Base-by-base conservation (phyloP, 495 filamentous ascomycete genomes). In the Parmelia sp. region DNA sequence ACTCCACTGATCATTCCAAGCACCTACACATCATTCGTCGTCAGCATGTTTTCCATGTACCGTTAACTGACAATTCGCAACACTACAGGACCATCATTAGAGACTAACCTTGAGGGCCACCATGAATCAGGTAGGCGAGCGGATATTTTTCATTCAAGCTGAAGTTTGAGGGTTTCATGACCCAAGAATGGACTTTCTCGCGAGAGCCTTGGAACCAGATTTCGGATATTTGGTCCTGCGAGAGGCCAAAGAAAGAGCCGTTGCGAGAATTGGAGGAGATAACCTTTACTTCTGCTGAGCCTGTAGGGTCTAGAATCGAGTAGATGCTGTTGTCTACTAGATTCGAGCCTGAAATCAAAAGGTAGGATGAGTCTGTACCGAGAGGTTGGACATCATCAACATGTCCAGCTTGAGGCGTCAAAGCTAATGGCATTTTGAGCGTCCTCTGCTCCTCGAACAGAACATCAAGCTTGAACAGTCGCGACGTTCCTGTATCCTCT, bases 1-100 rank as follows among this genome's bases (percentile, higher is more conserved):
- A 65, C 83, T 88, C 92, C 92, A 96, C 36, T 83, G 76, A 70
- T 96, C 90, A 9, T 79, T 82, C 90, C 91, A 96, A 1, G 89
- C 86, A 10, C 88, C 87, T 70, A 51, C 23, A 15, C 95, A 23
- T 0, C 11, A 63, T 40, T 33, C 14, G 21, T 1, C 14, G 60
- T 62, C 15, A 62, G 44, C 40, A n/a, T n/a, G n/a, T 23, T 19
- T 14, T 36, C 35, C 21, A n/a, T 51, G 1, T 15, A 62, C 15
- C 29, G 19, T 31, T n/a, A 25, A 42, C n/a, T n/a, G 25, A 33
- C 1, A 5, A 23, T 35, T 27, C 33, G 33, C 25, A 45, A 45
- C 19, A 45, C 19, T 45, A 45, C 8, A 0, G 36, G n/a, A 31
- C 49, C 5, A 7, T 51, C 45, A 51, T 14, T 11, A 15, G 45